phyloP scores from a whole-genome alignment of 192 early-diverging fungal species.

The Entomortierella chlamydospora region DNA sequence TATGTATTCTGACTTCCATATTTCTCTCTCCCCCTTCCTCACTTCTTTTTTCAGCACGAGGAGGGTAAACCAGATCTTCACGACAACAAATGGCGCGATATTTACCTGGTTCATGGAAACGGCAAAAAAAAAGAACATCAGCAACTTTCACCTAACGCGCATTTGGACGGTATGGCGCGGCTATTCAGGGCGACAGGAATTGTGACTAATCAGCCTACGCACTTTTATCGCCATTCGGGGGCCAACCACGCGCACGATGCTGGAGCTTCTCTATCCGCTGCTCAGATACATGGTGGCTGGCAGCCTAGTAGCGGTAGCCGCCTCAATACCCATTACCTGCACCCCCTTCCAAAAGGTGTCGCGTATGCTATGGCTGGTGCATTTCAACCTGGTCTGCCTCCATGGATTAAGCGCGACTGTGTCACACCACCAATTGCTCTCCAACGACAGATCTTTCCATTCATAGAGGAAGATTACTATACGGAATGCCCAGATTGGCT shows the following conservation, averaged over 20 bases:
- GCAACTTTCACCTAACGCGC: slow-evolving; percentile 1
- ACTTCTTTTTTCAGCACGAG: too few relatives aligned
- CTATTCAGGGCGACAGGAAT: neutral
- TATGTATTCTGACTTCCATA: too few relatives aligned
- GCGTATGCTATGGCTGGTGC: slow-evolving; percentile 12
- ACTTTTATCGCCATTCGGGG: slow-evolving; percentile 1
- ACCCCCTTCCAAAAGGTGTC: too few relatives aligned
- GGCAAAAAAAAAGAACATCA: neutral
- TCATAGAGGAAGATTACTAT: too few relatives aligned
- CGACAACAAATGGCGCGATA: too few relatives aligned
- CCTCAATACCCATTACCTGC: slow-evolving; percentile 7
- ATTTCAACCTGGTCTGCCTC: slow-evolving; percentile 5
- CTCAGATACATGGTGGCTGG: neutral
- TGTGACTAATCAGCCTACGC: neutral
- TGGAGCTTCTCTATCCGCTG: neutral
- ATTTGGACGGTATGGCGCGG: neutral
- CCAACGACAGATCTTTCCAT: too few relatives aligned
- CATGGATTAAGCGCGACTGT: slow-evolving; percentile 3
- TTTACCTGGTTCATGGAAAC: too few relatives aligned
- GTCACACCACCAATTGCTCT: neutral
- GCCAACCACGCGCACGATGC: slow-evolving; percentile 3
- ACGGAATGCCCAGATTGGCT: too few relatives aligned
- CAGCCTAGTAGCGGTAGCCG: neutral
- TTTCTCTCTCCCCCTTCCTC: too few relatives aligned
- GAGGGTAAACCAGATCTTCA: too few relatives aligned